Base-by-base conservation (phyloP, 768 basidiomycete genomes). In the Coprinopsis sp. region DNA sequence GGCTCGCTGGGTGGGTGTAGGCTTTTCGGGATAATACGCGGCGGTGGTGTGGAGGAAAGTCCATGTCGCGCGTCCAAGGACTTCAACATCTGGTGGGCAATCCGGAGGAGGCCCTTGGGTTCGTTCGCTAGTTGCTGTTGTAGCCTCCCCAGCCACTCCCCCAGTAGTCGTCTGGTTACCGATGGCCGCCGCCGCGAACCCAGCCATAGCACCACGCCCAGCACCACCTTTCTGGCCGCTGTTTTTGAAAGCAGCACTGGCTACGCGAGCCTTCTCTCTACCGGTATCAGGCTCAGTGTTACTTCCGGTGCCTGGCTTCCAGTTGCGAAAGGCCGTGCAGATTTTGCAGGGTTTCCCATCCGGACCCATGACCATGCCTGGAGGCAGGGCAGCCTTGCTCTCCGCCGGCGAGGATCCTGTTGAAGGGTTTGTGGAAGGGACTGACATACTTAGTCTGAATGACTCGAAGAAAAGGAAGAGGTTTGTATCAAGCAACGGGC, bases 271-370 rank as follows among this genome's bases (percentile, higher is more conserved):
- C 37, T 53, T 55, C 29, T 48, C 42, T 47, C 53, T 46, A 28
- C 49, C 51, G 19, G 54, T 31, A 27, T 58, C 57, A 18, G 55
- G 47, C 33, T 64, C 65, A 6, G 59, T 61, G 33, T 69, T 51
- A 38, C 55, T 65, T 23, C 67, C 61, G 13, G 67, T 63, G 22
- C 63, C 60, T 5, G 78, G 78, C 38, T 73, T 76, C 82, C 83
- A 89, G 57, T 79, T 67, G 21, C 84, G 79, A 64, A 88, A 90
- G 24, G 86, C 83, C 19, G 82, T 87, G 57, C 92, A 94, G 23
- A 89, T 82, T 68, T 91, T 95, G 75, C 95, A 97, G 1, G 90
- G 91, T 64, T 93, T 96, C 16, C 95, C 94, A 53, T 97, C 91
- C 11, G 91, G 87, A 1, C 90, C 93, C 54, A 98, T 68, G 46